Evolutionary conservation across 352 stramenopile genomes (phyloP), one percentile per base, ranked within the genome.

Genomic region (Phytopythium montanum): DNA sequence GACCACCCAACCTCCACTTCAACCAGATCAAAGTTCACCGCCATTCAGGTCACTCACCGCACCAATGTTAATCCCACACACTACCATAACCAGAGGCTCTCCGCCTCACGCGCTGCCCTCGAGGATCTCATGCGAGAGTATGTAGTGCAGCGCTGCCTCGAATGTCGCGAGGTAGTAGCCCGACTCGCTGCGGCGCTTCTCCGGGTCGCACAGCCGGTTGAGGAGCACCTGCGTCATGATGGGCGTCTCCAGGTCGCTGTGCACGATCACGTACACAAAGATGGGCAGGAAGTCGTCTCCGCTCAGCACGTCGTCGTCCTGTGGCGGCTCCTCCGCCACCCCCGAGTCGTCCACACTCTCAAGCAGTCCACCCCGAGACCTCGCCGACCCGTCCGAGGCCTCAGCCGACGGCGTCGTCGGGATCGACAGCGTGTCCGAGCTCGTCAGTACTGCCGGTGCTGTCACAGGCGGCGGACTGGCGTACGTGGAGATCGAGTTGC

Each of bases 221-320:
- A 95, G 66, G 60, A 93, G 72, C 52, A 91, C 79, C 63, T 93
- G 80, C 19, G 84, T 91, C 59, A 92, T 76, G 62, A 95, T 90
- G 2, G 85, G 85, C 29, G 83, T 65, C 42, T 77, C 69, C 34
- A 95, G 65, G 23, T 91, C 73, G 61, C 78, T 88, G 66, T 93
- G 83, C 36, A 95, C 83, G 64, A 95, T 88, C 62, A 95, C 83
- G 72, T 93, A 93, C 72, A 95, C 89, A 75, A 95, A 92, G 68
- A 95, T 93, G 46, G 83, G 83, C 65, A 95, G 62, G 60, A 95
- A 92, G 65, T 93, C 84, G 70, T 93, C 85, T 36, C 83, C 85
- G 51, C 82, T 93, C 39, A 95, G 70, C 54, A 91, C 79, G 54
- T 92, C 80, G 25, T 90, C 79, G 31, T 88, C 34, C 53, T 67